Base-by-base conservation (phyloP, 805 yeast species). In the Kurtzmaniella cleridarum region DNA sequence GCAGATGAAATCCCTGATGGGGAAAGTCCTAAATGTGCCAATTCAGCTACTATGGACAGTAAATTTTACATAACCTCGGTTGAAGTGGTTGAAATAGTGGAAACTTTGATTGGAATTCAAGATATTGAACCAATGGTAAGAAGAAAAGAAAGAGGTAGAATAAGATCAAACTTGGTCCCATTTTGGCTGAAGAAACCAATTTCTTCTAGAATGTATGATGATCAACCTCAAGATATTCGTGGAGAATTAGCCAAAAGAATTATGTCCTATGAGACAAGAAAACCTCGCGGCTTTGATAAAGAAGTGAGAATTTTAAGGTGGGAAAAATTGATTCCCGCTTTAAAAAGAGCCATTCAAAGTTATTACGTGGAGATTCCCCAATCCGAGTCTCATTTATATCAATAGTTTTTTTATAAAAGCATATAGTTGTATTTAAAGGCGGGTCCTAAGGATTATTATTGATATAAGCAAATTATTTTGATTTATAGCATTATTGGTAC, bases 221-320 rank as follows among this genome's bases (percentile, higher is more conserved):
- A 42, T 13, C 12, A n/a, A 15, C 38, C 13, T 41, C 35, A 9
- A 28, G 67, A 64, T 35, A 68, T 65, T 48, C 61, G 78, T 43
- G 57, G 66, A 14, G 83, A 78, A 45, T 62, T 79, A 43, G 84
- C 84, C 3, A 76, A 76, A 41, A 64, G 85, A 52, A 79, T 80
- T 17, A 79, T 79, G 83, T 73, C 73, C 14, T 80, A 80, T 53
- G 78, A 75, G 41, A 60, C 66, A 24, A 67, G 84, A 49, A 78
- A 77, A 48, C 86, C 85, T 20, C 64, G 85, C 48, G 84, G 84
- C 1, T 79, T 79, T 56, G 84, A 79, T 51, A 80, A 79, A 57
- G 84, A 78, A 48, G 83, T 80, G 28, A 59, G 84, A 34, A 78
- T 80, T 33, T 55, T 79, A 44, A 66, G 71, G 40, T 79, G 85